phyloP scores from a whole-genome alignment of 306 rosid species.

The Fragaria iinumae region DNA sequence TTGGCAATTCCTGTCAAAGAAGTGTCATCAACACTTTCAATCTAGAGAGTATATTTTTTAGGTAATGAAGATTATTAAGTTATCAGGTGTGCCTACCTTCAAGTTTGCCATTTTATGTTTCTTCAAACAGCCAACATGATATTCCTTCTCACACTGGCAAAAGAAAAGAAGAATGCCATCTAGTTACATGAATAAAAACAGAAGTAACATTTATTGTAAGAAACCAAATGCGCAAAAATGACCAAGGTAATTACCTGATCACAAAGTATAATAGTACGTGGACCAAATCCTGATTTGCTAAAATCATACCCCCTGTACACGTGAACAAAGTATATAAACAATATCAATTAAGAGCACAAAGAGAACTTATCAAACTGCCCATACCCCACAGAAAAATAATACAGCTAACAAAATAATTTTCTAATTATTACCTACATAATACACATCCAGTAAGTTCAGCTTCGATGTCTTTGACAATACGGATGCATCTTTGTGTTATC shows the following conservation, averaged over 20 bases:
- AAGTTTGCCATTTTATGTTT: conserved; percentile 93
- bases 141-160: conserved; percentile 94
- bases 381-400: conserved; percentile 18
- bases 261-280: conserved; percentile 93
- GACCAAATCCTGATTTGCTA: conserved; percentile 98
- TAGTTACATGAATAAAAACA: background rate
- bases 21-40: conserved; percentile 25
- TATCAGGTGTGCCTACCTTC: conserved; percentile 51
- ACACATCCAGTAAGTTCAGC: conserved; percentile 90
- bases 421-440: conserved; percentile 71
- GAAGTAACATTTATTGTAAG: background rate
- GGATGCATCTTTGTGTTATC: conserved; percentile 84
- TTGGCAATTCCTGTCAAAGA: conserved; percentile 78
- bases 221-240: background rate
- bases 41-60: conserved; percentile 10
- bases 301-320: conserved; percentile 74
- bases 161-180: background rate
- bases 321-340: conserved; percentile 25
- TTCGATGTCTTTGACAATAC: conserved; percentile 78
- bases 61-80: conserved; percentile 10
- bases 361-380: conserved; percentile 15
- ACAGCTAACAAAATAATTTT: conserved; percentile 12
- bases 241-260: conserved; percentile 67
- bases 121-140: conserved; percentile 95
- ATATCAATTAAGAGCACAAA: conserved; percentile 10